Base-by-base conservation (phyloP, 345 rosid genomes). In the Aurinia saxatilis region DNA sequence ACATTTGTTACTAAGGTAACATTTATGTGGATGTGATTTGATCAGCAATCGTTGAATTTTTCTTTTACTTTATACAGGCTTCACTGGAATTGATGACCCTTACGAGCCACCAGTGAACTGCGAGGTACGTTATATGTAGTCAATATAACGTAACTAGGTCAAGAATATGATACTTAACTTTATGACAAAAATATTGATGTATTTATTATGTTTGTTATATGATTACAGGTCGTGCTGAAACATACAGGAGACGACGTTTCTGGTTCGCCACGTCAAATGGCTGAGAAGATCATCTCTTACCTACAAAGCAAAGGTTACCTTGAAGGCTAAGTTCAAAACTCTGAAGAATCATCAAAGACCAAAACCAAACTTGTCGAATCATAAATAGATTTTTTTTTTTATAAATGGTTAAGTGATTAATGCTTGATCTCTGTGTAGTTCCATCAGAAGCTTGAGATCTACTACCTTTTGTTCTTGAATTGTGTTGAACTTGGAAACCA, bases 61-160 rank as follows among this genome's bases (percentile, higher is more conserved):
- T 27, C 6, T 27, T 72, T 49, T 58, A 15, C 16, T 19, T 18
- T 18, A 37, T 61, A 42, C 76, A 85, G 93, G 87, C 27, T 88
- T 88, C 75, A 88, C 93, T 0, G 90, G 93, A 49, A 78, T 88
- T 54, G 93, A 85, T 59, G 93, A 88, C 61, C 96, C 90, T 14
- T 85, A 88, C 53, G 93, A 88, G 75, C 68, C 85, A 10, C 88
- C 96, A 35, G 3, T 77, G 46, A 74, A 79, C 54, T 81, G 84
- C 77, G 87, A 81, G 87, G 90, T 85, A 4, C 56, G 67, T 49
- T 36, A 25, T 6, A 13, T 39, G 14, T 19, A 8, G 11, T 48
- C 2, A 12, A 23, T 55, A 50, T 55, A 50, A 18, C 14, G 10
- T 64, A 54, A 29, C 7, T 55, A 17, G n/a, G n/a, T n/a, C n/a